Evolutionary conservation across 495 filamentous ascomycete genomes (phyloP), one percentile per base, ranked within the genome.

Genomic region (Penicillium flavigenum): DNA sequence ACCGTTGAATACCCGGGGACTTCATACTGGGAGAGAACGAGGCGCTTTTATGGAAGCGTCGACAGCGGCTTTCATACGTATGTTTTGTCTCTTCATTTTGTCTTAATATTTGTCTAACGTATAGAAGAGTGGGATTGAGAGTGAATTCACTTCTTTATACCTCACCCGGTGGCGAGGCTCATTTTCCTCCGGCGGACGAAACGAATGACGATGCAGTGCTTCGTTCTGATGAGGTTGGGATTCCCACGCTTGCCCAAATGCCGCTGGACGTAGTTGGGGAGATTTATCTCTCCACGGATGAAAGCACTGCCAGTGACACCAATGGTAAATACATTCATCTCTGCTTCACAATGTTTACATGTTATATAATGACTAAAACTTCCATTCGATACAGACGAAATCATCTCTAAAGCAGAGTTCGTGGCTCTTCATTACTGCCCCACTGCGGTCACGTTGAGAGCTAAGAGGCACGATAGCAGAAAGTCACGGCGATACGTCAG

Each of bases 31-130:
- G 20, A 26, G 7, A 38, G n/a, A 1, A 38, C 26, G 12, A 41
- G 20, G 38, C 16, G 36, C 5, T 47, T 36, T 26, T 34, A 36
- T 16, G 46, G 45, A 5, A 39, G 31, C 5, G 26, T 56, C 2
- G 44, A 48, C 16, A 57, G 34, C 20, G 54, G 54, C 1, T 41
- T 36, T 16, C 54, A 57, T 22, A 42, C 12, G 26, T 57, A 49
- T n/a, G 32, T 50, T 34, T 16, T 38, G 36, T 38, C 8, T n/a
- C 36, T 38, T 16, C 34, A n/a, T 4, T 16, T 38, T 38, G 36
- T 26, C 6, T n/a, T 38, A 3, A 38, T 7, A 16, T 38, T n/a
- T 38, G 16, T n/a, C 36, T 58, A 31, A 54, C 24, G 10, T 27
- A 17, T 19, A 54, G 29, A 45, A 61, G 55, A 24, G 49, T 45